These are phyloP conservation scores for Fusarium sp. DNA, from an alignment of 2,329 filamentous ascomycete species.

Conservation along the genomic window DNA sequence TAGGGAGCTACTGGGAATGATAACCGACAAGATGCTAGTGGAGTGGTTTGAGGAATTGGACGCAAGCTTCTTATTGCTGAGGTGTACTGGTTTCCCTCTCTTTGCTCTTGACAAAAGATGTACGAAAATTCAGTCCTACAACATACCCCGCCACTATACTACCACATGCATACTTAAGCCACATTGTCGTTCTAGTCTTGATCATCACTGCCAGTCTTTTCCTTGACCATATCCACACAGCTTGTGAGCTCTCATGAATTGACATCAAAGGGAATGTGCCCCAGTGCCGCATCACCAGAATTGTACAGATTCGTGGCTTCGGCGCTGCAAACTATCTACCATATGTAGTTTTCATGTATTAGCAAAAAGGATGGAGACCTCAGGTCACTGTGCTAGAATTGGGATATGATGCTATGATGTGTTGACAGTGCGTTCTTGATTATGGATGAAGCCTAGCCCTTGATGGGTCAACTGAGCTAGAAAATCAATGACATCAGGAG, in stretches of 20 bases:
- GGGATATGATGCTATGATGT: no score
- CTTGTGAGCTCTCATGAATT: not conserved
- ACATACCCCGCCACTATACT: not conserved
- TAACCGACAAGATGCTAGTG: not conserved
- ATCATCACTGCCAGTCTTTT: not conserved
- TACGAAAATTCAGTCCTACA: not conserved
- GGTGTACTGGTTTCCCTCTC: not conserved
- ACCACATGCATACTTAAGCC: not conserved
- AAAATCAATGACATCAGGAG: not conserved
- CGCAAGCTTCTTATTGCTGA: not conserved
- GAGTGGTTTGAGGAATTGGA: not conserved
- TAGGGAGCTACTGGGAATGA: constrained; percentile 4
- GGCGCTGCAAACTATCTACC: not conserved
- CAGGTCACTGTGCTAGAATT: no score
- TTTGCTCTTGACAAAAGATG: not conserved
- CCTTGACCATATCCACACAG: not conserved
- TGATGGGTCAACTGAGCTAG: no score
- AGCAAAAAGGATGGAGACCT: not conserved
- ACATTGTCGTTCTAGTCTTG: not conserved
- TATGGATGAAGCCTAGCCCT: no score
- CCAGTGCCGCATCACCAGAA: not conserved
- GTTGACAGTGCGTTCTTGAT: no score
- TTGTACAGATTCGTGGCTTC: not conserved
- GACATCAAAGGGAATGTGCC: not conserved
- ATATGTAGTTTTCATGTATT: not conserved